Conservation (phyloP, 1,139 yeast genomes). For the Pichia sp. region DNA sequence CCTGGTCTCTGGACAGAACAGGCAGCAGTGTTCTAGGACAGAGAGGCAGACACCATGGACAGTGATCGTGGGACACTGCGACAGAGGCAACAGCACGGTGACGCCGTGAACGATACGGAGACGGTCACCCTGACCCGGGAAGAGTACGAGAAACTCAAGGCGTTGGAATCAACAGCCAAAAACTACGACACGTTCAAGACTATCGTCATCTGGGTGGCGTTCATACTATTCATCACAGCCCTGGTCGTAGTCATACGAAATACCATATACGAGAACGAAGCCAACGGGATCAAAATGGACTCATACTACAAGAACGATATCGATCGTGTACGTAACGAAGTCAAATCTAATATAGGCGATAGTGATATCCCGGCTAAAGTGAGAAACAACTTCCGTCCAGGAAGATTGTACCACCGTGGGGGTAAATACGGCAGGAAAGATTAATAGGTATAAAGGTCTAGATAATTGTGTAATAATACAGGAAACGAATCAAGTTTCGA, state of each 20-base stretch:
- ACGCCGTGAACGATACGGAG: too few species aligned
- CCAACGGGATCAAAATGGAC: background rate
- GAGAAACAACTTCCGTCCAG: conserved; percentile 9
- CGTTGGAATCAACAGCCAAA: background rate
- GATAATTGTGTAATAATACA: too few species aligned
- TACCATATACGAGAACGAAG: background rate
- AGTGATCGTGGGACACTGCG: too few species aligned
- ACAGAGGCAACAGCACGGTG: background rate
- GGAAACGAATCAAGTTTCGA: conserved; percentile 20
- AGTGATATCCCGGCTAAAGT: background rate
- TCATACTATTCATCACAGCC: background rate
- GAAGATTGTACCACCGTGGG: conserved; percentile 19
- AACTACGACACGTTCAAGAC: background rate
- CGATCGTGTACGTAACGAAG: conserved; percentile 1
- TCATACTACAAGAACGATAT: conserved; percentile 4
- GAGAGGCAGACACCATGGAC: too few species aligned
- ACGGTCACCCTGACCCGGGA: background rate
- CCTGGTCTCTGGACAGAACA: too few species aligned
- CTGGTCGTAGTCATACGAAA: background rate
- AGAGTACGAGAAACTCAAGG: conserved; percentile 7
- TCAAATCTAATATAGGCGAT: background rate
- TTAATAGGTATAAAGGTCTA: background rate
- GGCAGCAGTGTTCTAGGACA: too few species aligned
- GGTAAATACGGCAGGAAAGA: conserved; percentile 15
- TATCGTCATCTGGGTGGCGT: background rate